phyloP scores from a whole-genome alignment of 163 green algal genomes.

The Scenedesmus sp. region DNA sequence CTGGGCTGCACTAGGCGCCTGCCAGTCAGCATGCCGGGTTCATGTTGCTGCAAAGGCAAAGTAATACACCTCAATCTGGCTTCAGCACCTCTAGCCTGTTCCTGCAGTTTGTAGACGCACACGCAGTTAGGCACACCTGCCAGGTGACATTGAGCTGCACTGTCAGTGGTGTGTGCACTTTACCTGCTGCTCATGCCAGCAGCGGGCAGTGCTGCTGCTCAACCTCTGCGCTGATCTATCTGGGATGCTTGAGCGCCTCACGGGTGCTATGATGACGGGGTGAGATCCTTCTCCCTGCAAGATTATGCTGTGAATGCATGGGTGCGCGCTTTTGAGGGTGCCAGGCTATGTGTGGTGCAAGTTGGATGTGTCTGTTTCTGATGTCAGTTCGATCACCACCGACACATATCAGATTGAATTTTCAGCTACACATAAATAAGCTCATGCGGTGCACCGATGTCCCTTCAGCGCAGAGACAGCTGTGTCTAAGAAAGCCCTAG shows the following conservation, averaged over 20 bases:
- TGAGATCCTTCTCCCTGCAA: background rate
- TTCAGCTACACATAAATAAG: too few relatives aligned
- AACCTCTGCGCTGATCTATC: background rate
- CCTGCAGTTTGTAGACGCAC: background rate
- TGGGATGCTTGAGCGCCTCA: background rate
- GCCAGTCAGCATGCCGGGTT: slow-evolving; percentile 54
- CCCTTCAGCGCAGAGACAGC: background rate
- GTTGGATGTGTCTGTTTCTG: background rate
- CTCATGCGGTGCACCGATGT: too few relatives aligned
- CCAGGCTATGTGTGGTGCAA: background rate
- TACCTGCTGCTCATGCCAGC: too few relatives aligned
- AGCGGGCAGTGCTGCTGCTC: background rate
- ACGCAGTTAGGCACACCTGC: background rate
- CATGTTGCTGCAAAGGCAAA: slow-evolving; percentile 63
- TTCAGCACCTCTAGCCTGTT: background rate
- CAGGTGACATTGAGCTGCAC: too few relatives aligned
- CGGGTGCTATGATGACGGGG: too few relatives aligned
- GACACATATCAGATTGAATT: too few relatives aligned
- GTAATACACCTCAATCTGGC: slow-evolving; percentile 49
- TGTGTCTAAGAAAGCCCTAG: background rate
- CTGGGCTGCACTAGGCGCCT: slow-evolving; percentile 58
- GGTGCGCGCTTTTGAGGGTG: background rate
- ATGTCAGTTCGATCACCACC: too few relatives aligned
- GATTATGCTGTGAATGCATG: background rate
- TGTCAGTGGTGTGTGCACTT: background rate